These are phyloP conservation scores for Zygotorulaspora danielsina DNA, from an alignment of 805 yeast genomes.

Conservation along the genomic window DNA sequence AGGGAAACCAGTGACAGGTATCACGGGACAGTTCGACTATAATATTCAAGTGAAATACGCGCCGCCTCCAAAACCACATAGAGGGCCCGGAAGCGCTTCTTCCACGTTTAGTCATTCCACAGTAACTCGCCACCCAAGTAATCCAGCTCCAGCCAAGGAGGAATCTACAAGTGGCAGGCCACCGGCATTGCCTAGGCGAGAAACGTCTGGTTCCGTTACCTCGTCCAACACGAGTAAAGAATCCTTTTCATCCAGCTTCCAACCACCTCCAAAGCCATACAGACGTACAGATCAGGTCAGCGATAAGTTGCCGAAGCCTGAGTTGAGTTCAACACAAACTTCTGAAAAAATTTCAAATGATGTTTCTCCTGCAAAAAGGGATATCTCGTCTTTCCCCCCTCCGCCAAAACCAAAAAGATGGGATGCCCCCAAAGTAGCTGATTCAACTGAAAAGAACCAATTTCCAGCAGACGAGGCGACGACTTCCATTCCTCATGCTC, in stretches of 20 bases:
- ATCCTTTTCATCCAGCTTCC: constrained; percentile 14
- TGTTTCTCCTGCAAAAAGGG: constrained; percentile 1
- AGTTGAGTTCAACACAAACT: not conserved
- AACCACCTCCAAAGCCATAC: constrained; percentile 37
- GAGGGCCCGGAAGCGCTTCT: constrained; percentile 31
- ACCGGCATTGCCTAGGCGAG: constrained; percentile 8
- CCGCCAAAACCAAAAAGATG: constrained; percentile 24
- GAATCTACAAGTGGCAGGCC: constrained; percentile 2
- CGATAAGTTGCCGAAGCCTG: not conserved
- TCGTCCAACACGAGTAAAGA: not conserved
- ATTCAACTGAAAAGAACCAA: not conserved
- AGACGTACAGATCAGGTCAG: constrained; percentile 7
- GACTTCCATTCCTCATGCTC: constrained; percentile 2
- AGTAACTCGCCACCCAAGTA: not conserved
- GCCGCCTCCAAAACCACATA: constrained; percentile 37
- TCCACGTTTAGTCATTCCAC: constrained; percentile 1
- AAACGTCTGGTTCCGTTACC: not conserved
- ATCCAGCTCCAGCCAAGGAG: not conserved
- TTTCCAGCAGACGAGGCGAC: not conserved
- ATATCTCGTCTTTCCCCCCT: constrained; percentile 21
- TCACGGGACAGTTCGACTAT: constrained; percentile 37
- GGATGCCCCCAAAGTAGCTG: not conserved
- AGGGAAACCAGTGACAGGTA: constrained; percentile 27
- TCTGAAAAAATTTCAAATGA: not conserved
- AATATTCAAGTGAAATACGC: constrained; percentile 36